Base-by-base conservation (phyloP, 2,329 filamentous ascomycete genomes). In the Hypoxylon sp. region DNA sequence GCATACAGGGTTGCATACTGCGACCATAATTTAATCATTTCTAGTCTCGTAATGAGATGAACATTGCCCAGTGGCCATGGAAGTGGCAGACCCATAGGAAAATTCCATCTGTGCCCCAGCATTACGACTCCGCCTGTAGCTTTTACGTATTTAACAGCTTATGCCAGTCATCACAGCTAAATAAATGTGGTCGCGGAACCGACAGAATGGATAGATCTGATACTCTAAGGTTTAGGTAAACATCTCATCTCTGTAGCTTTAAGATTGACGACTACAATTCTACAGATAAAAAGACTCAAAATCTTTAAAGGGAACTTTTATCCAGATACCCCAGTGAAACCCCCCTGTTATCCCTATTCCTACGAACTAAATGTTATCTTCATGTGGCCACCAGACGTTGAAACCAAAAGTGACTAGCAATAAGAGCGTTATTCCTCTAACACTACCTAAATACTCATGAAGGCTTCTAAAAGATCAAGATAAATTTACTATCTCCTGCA, bases 201-300 rank as follows among this genome's bases (percentile, higher is more conserved):
- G 59, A 62, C 56, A 63, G 51, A 43, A 61, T 43, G 66, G 66
- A 66, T 69, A 60, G 62, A 68, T 65, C 61, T 62, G 19, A 36
- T 38, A 4, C 17, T 19, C 19, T 34, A 21, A n/a, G 10, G 4
- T 32, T 43, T 41, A 17, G 41, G 23, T 21, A 21, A 46, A 23
- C 41, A 17, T 36, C 25, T 14, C 41, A 23, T 46, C 17, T 21
- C 5, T 10, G 19, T 45, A 9, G 10, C 32, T 10, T 46, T 46
- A n/a, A 49, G 50, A 36, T 55, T 19, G 25, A 53, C n/a, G 41
- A 10, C 32, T 50, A 13, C 17, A 50, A 38, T 49, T 36, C 34
- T 7, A 23, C 9, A 19, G 19, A n/a, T 28, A 30, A 30, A 48
- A 45, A 32, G 19, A 58, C 7, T 43, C 21, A 25, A 43, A 3